Conservation (phyloP, 1,284 basidiomycete genomes). For the Moesziomyces parantarcticus region DNA sequence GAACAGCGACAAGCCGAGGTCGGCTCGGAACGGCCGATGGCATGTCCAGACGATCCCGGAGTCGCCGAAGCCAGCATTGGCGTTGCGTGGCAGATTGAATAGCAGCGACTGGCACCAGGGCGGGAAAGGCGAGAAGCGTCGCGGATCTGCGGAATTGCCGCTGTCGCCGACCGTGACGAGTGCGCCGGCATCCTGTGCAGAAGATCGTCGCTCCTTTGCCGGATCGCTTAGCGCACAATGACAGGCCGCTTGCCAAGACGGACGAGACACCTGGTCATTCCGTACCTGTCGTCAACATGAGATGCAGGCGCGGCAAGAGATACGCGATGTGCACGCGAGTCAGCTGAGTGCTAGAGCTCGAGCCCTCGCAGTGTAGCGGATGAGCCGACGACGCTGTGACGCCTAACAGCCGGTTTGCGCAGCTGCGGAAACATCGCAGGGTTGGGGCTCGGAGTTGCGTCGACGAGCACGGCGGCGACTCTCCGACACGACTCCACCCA, state of each 20-base stretch:
- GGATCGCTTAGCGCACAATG: background rate
- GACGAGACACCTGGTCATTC: background rate
- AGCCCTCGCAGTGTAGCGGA: background rate
- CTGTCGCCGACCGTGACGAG: background rate
- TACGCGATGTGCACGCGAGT: too few species aligned
- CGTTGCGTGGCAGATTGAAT: background rate
- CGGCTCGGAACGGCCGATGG: background rate
- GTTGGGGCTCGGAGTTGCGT: background rate
- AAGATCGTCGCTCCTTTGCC: background rate
- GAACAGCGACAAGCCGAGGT: background rate
- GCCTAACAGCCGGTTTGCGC: background rate
- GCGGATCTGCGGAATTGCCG: background rate
- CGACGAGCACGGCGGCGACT: background rate
- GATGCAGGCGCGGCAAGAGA: too few species aligned
- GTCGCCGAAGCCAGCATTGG: background rate
- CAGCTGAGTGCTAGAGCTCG: background rate
- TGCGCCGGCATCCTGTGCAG: background rate
- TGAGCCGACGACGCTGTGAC: too few species aligned
- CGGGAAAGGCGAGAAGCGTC: background rate
- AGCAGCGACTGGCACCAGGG: background rate
- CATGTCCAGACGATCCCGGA: too few species aligned
- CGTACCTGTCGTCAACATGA: too few species aligned
- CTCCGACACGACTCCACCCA: background rate
- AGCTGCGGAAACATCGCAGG: background rate
- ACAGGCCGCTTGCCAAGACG: background rate